These are phyloP conservation scores for Colletotrichum lini DNA, from an alignment of 2,329 filamentous ascomycete species.

Conservation along the genomic window DNA sequence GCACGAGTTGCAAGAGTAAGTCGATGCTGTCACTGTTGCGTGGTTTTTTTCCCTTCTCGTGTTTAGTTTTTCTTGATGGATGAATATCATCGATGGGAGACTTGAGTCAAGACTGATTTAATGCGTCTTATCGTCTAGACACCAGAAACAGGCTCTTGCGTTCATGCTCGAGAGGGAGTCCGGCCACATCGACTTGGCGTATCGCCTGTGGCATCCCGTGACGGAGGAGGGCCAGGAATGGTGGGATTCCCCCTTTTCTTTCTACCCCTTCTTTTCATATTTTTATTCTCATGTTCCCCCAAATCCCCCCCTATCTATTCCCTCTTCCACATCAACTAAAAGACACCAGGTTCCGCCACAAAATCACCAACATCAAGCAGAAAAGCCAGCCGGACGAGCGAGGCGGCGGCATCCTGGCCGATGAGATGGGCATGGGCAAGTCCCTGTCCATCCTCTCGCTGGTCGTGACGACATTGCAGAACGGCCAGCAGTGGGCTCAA, in stretches of 20 bases:
- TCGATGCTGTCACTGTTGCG: not conserved
- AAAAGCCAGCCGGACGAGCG: constrained; percentile 48
- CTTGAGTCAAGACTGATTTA: not conserved
- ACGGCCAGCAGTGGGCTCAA: constrained; percentile 54
- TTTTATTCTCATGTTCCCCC: too few relatives aligned
- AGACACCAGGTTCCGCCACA: constrained; percentile 52
- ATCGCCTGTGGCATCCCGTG: constrained; percentile 52
- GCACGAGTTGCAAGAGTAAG: constrained; percentile 47
- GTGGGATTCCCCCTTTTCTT: constrained; percentile 34
- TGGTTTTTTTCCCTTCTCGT: too few relatives aligned
- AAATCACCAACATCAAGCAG: constrained; percentile 56
- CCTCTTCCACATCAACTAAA: not conserved
- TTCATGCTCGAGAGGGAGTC: constrained; percentile 58
- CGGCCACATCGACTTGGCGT: constrained; percentile 49
- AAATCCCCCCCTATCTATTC: too few relatives aligned
- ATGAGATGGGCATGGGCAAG: constrained; percentile 75
- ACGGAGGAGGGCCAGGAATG: constrained; percentile 47
- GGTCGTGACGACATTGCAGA: constrained; percentile 57
- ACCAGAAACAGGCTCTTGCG: constrained; percentile 55
- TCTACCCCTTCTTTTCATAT: too few relatives aligned
- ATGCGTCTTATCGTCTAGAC: constrained; percentile 46
- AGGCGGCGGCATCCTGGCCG: constrained; percentile 67
- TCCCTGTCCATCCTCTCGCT: constrained; percentile 67
- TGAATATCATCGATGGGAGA: not conserved
- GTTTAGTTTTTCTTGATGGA: too few relatives aligned